Conservation (phyloP, 371 early-diverging fungal species). For the Apophysomyces elegans region DNA sequence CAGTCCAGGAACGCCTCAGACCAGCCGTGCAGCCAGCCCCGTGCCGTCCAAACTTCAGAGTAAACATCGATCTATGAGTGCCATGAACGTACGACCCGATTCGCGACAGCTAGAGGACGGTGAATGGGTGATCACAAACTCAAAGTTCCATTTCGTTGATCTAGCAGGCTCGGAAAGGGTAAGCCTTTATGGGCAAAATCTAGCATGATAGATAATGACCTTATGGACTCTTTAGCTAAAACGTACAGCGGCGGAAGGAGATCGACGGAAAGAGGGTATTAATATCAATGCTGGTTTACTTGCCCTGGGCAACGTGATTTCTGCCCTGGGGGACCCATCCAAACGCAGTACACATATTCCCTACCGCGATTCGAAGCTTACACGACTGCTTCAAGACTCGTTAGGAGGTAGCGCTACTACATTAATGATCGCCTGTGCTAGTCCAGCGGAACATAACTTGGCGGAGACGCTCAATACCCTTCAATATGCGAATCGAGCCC, state of each 20-base stretch:
- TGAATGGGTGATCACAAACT: slow-evolving; percentile 66
- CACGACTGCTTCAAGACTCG: slow-evolving; percentile 95
- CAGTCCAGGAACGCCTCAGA: slow-evolving; percentile 28
- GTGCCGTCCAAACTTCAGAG: slow-evolving; percentile 27
- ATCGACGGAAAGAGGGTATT: slow-evolving; percentile 96
- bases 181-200: slow-evolving; percentile 11
- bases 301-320: slow-evolving; percentile 99
- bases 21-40: slow-evolving; percentile 37
- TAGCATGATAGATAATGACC: background rate
- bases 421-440: slow-evolving; percentile 94
- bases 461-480: slow-evolving; percentile 95
- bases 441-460: slow-evolving; percentile 80
- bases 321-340: slow-evolving; percentile 93
- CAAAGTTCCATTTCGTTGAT: slow-evolving; percentile 99
- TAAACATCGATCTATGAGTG: slow-evolving; percentile 16
- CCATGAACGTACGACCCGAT: slow-evolving; percentile 2
- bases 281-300: slow-evolving; percentile 98
- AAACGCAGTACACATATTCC: slow-evolving; percentile 82
- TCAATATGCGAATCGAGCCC: slow-evolving; percentile 90
- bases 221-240: slow-evolving; percentile 64
- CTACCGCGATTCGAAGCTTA: slow-evolving; percentile 99
- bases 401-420: slow-evolving; percentile 94
- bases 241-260: slow-evolving; percentile 93
- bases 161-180: slow-evolving; percentile 99
- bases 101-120: slow-evolving; percentile 35